These are phyloP conservation scores for Torulaspora gathmanii DNA, from an alignment of 805 yeast species.

Conservation along the genomic window DNA sequence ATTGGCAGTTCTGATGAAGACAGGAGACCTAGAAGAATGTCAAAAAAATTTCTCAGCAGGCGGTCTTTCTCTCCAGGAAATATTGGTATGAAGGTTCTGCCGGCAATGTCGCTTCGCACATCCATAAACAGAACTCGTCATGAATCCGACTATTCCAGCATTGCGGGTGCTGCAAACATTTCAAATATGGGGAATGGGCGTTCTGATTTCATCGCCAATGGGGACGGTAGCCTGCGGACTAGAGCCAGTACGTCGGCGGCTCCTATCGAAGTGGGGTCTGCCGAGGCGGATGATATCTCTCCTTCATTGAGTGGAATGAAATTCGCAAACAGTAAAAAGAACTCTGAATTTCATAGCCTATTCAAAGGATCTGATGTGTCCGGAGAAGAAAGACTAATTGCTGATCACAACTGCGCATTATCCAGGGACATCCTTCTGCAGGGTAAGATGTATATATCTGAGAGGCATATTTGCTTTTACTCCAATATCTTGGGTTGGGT, in stretches of 20 bases:
- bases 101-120: conserved; percentile 13
- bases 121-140: conserved; percentile 14
- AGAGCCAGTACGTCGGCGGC: conserved; percentile 23
- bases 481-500: conserved; percentile 66
- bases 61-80: conserved; percentile 31
- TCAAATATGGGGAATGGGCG: conserved; percentile 1
- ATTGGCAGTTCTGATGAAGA: conserved; percentile 11
- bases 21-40: conserved; percentile 28
- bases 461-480: conserved; percentile 54
- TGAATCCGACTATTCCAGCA: conserved; percentile 10
- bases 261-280: conserved; percentile 14
- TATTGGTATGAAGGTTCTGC: conserved; percentile 22
- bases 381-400: conserved; percentile 48
- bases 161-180: conserved; percentile 5
- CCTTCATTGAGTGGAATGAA: conserved; percentile 26
- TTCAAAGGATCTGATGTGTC: conserved; percentile 48
- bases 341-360: conserved; percentile 54
- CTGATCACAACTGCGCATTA: conserved; percentile 61
- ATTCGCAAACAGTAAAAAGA: conserved; percentile 47
- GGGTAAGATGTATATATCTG: conserved; percentile 58
- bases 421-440: conserved; percentile 63
- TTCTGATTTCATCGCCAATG: conserved; percentile 3
- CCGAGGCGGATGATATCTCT: conserved; percentile 16
- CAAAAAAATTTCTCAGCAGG: conserved; percentile 25
- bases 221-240: conserved; percentile 7